These are phyloP conservation scores for Thielaviopsis populi DNA, from an alignment of 2,329 filamentous ascomycete genomes.

Conservation along the genomic window DNA sequence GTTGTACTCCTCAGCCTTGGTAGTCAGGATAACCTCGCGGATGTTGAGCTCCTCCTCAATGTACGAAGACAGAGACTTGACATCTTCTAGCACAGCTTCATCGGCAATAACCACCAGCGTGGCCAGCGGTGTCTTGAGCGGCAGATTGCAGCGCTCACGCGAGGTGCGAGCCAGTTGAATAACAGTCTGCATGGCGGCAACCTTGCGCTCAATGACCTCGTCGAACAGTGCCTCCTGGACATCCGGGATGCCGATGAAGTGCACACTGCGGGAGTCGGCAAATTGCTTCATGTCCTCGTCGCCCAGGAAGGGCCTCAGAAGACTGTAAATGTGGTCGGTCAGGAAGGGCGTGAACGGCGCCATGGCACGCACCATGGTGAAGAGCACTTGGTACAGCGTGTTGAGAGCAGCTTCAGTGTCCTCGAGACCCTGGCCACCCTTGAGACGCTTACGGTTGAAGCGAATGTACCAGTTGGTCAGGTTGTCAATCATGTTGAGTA, in stretches of 20 bases:
- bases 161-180: conserved; percentile 72
- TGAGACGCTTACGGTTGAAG: conserved; percentile 71
- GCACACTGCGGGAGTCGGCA: conserved; percentile 62
- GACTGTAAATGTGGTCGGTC: conserved; percentile 73
- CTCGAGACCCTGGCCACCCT: conserved; percentile 52
- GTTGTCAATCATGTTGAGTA: conserved; percentile 67
- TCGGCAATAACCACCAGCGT: conserved; percentile 70
- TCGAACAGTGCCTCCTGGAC: conserved; percentile 73
- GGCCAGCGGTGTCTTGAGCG: conserved; percentile 71
- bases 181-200: conserved; percentile 74
- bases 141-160: conserved; percentile 61
- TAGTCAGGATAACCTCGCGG: conserved; percentile 61
- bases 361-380: conserved; percentile 62
- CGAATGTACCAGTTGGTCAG: conserved; percentile 88
- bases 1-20: conserved; percentile 68
- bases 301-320: conserved; percentile 64
- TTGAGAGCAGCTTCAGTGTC: conserved; percentile 75
- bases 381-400: conserved; percentile 79
- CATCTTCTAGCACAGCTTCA: conserved; percentile 58
- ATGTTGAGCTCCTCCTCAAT: conserved; percentile 77
- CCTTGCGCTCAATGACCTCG: conserved; percentile 60
- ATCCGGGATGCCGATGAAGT: conserved; percentile 73
- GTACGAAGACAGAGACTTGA: conserved; percentile 64
- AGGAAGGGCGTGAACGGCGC: conserved; percentile 85
- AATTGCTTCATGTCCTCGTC: conserved; percentile 40